These are phyloP conservation scores for Pistacia integerrima DNA, from an alignment of 345 rosid species.

Conservation along the genomic window DNA sequence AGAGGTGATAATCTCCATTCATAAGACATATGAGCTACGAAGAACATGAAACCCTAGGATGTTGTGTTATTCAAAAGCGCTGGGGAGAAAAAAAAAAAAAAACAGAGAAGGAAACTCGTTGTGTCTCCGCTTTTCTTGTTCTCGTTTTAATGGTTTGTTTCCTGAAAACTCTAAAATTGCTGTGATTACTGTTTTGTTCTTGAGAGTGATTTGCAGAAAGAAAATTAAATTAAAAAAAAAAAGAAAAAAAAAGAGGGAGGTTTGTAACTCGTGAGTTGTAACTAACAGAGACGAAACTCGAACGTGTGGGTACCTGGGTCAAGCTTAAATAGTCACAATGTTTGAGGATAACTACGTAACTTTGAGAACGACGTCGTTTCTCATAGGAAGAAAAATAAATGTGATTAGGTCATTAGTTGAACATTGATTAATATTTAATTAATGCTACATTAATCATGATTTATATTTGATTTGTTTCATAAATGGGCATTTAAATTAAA, in stretches of 20 bases:
- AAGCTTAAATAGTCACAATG: background rate
- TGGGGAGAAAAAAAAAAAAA: too few species aligned
- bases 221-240: too few species aligned
- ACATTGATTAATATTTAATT: too few species aligned
- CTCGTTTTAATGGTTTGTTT: background rate
- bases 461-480: too few species aligned
- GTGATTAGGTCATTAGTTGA: too few species aligned
- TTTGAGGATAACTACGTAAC: background rate
- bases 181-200: background rate
- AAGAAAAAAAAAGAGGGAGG: background rate
- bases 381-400: too few species aligned
- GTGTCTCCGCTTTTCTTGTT: background rate
- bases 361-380: background rate
- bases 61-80: background rate
- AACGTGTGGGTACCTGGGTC: background rate
- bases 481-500: too few species aligned
- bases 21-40: constrained; percentile 58
- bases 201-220: background rate
- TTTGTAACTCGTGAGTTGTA: constrained; percentile 22
- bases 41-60: constrained; percentile 47
- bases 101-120: background rate
- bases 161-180: background rate
- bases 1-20: constrained; percentile 56
- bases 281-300: constrained; percentile 24
- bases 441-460: too few species aligned